Percentiles rank a stretch among this genome's conserved stretches.
These are phyloP conservation scores for Strigomonas culicis DNA, from an alignment of 208 protist species.

Conservation along the genomic window DNA sequence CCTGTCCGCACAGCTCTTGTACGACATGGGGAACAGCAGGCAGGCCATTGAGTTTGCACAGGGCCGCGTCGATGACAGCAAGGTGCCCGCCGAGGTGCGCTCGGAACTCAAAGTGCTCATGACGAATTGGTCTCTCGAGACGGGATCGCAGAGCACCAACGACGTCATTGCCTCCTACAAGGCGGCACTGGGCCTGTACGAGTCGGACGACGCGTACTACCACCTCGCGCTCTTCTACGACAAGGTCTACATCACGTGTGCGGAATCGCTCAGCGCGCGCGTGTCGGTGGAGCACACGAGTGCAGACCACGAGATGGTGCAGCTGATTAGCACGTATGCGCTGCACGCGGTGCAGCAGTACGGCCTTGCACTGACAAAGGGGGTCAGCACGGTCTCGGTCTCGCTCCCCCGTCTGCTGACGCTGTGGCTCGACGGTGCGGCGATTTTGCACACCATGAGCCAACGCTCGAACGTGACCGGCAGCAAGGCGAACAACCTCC, in stretches of 20 bases:
- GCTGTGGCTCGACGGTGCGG: slow-evolving; percentile 89
- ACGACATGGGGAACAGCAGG: slow-evolving; percentile 69
- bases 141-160: slow-evolving; percentile 57
- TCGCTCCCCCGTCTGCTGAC: slow-evolving; percentile 95
- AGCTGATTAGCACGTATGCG: slow-evolving; percentile 21
- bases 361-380: slow-evolving; percentile 74
- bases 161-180: slow-evolving; percentile 86
- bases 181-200: slow-evolving; percentile 45
- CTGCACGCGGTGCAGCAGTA: slow-evolving; percentile 64
- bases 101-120: slow-evolving; percentile 72
- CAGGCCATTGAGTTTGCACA: slow-evolving; percentile 82
- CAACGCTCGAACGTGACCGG: slow-evolving; percentile 10
- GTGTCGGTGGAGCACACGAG: neutral
- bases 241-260: slow-evolving; percentile 14
- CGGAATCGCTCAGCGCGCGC: neutral
- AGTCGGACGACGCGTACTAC: slow-evolving; percentile 90
- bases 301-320: slow-evolving; percentile 21
- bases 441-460: slow-evolving; percentile 20
- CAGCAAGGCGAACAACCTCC: slow-evolving; percentile 3
- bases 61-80: slow-evolving; percentile 23
- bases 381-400: slow-evolving; percentile 82
- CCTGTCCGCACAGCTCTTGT: slow-evolving; percentile 83
- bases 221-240: slow-evolving; percentile 94
- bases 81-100: slow-evolving; percentile 27
- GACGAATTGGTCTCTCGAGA: slow-evolving; percentile 78